Evolutionary conservation across 1,284 basidiomycete genomes (phyloP).

Genomic region (Cryptococcus hybrid): DNA sequence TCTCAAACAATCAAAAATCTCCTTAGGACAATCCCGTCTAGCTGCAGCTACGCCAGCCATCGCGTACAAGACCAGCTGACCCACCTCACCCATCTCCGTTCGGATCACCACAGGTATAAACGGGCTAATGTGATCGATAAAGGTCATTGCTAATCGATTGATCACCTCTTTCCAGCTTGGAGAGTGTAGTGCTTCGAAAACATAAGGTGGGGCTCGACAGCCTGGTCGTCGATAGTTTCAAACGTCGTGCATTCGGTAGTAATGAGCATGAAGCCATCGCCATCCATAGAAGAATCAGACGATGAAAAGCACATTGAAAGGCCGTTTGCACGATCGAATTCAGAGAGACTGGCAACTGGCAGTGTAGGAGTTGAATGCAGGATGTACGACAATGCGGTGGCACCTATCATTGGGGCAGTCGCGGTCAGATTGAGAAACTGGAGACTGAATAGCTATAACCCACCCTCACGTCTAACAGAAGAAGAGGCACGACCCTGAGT

Average conservation of each 20-base stretch:
- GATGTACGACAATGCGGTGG: slow-evolving; percentile 25
- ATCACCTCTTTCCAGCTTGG: slow-evolving; percentile 25
- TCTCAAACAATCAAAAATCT: slow-evolving; percentile 27
- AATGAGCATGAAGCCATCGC: slow-evolving; percentile 21
- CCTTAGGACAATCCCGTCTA: slow-evolving; percentile 18
- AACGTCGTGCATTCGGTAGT: neutral
- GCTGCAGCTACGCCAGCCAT: slow-evolving; percentile 29
- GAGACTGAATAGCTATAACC: neutral
- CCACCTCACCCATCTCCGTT: slow-evolving; percentile 16
- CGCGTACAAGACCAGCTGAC: slow-evolving; percentile 14
- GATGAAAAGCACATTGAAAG: slow-evolving; percentile 13
- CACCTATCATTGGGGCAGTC: slow-evolving; percentile 11
- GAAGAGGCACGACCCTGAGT: neutral
- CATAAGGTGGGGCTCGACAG: slow-evolving; percentile 8
- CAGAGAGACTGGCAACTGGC: slow-evolving; percentile 2
- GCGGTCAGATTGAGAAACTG: neutral
- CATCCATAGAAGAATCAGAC: slow-evolving; percentile 3
- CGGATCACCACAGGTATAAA: slow-evolving; percentile 23
- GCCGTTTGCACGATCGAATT: slow-evolving; percentile 7
- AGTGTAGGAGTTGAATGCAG: slow-evolving; percentile 30
- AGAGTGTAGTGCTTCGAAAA: slow-evolving; percentile 14
- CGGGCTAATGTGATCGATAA: slow-evolving; percentile 16
- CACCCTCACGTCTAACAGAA: slow-evolving; percentile 25
- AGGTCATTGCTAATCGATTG: slow-evolving; percentile 23
- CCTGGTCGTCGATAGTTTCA: neutral